Conservation (phyloP, 768 basidiomycete genomes). For the Leccinellum rugosiceps region DNA sequence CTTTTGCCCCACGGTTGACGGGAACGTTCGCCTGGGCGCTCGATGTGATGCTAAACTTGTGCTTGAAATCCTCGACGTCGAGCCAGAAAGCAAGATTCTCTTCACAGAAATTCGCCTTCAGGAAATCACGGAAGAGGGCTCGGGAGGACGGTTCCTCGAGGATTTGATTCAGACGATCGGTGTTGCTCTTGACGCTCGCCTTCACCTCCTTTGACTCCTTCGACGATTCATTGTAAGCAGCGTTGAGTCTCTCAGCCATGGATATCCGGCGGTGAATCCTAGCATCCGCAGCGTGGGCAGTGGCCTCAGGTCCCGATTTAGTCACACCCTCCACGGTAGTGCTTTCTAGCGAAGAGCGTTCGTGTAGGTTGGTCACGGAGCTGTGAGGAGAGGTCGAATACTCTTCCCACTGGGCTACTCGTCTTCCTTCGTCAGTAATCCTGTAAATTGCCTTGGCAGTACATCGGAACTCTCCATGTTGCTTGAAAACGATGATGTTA, state of each 20-base stretch:
- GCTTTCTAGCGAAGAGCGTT: constrained; percentile 59
- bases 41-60: constrained; percentile 93
- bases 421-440: constrained; percentile 88
- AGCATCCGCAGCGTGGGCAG: constrained; percentile 40
- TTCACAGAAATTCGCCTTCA: constrained; percentile 94
- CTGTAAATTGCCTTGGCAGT: constrained; percentile 94
- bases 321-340: constrained; percentile 21
- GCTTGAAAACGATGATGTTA: constrained; percentile 42
- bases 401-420: constrained; percentile 81
- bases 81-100: constrained; percentile 98
- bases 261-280: constrained; percentile 80
- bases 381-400: constrained; percentile 54
- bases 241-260: constrained; percentile 69
- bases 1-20: constrained; percentile 37
- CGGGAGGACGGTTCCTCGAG: constrained; percentile 90
- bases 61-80: constrained; percentile 96
- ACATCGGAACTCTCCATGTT: constrained; percentile 94
- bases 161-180: constrained; percentile 86
- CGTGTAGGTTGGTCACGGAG: constrained; percentile 60
- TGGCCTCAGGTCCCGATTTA: constrained; percentile 26
- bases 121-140: constrained; percentile 89
- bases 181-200: constrained; percentile 80
- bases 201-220: constrained; percentile 45
- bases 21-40: constrained; percentile 69
- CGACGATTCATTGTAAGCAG: constrained; percentile 44